Base-by-base conservation (phyloP, 1,284 basidiomycete genomes). In the Puccinia coronata region DNA sequence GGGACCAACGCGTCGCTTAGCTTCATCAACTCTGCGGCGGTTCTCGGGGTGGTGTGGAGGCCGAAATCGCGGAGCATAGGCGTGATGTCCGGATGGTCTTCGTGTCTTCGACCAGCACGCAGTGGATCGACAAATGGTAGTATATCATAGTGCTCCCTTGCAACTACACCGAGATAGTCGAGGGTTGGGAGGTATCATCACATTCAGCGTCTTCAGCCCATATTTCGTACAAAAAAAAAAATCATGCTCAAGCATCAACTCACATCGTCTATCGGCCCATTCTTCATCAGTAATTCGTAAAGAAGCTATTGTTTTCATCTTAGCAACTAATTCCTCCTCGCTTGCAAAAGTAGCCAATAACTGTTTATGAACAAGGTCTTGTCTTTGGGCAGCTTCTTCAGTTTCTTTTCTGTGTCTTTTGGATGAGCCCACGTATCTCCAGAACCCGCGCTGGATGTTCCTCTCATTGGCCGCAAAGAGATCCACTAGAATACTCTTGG, bases 81-180 rank as follows among this genome's bases (percentile, higher is more conserved):
- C 1, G 11, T 70, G 18, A 70, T 70, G 67, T 70, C 67, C 49
- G 67, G 67, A 31, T 49, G 20, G 31, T 70, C 25, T 36, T 70
- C 43, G 49, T 47, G 43, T 53, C 49, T 70, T 28, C 67, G 41
- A 28, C 25, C 14, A 14, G 41, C 12, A 28, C 67, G 67, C 16
- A 70, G 43, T 23, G 67, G 67, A 14, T 70, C 67, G 43, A 70
- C 49, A n/a, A 70, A 70, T 25, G 67, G 67, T 8, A 70, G 49
- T 23, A 70, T 25, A 28, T 70, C n/a, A 28, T 70, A 70, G 31
- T 70, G 25, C 31, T 23, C 49, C 2, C 20, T 70, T 43, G 41
- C 1, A 34, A 49, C 67, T 70, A 31, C 3, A 69, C 25, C 20
- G 11, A 49, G n/a, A 41, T 6, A 43, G 23, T 41, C 43, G 1